A percentile compares a stretch with the other conserved stretches of the same genome.
Conservation (phyloP, 805 yeast species). For the Clavispora phyllophila region DNA sequence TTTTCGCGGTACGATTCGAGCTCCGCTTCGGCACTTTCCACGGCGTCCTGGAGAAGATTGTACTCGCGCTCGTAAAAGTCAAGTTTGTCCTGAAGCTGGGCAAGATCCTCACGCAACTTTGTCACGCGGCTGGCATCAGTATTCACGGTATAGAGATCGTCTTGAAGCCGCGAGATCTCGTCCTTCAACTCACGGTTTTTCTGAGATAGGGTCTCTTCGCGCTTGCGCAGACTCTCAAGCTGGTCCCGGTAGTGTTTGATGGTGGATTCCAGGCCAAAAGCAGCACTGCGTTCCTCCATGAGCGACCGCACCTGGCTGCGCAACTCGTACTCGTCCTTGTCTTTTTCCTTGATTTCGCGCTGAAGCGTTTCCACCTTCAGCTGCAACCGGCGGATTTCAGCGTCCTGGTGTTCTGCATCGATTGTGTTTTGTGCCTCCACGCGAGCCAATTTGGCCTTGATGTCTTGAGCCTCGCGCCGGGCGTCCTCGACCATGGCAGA, state of each 20-base stretch:
- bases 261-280: conserved; percentile 11
- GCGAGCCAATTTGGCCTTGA: conserved; percentile 6
- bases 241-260: conserved; percentile 19
- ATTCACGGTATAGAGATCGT: conserved; percentile 16
- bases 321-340: conserved; percentile 17
- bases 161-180: conserved; percentile 25
- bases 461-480: conserved; percentile 5
- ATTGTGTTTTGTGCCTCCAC: conserved; percentile 4
- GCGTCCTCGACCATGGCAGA: conserved; percentile 6
- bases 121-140: conserved; percentile 10
- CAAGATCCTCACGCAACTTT: conserved; percentile 13
- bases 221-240: conserved; percentile 17
- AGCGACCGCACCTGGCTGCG: conserved; percentile 20
- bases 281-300: conserved; percentile 14
- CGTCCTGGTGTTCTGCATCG: conserved; percentile 4
- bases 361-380: conserved; percentile 14
- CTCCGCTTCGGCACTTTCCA: conserved; percentile 21
- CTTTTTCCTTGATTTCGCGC: conserved; percentile 20
- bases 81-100: conserved; percentile 23
- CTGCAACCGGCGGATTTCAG: conserved; percentile 12
- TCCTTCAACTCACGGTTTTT: conserved; percentile 20
- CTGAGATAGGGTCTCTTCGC: conserved; percentile 14
- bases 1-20: conserved; percentile 16
- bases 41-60: conserved; percentile 19
- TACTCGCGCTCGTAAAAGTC: conserved; percentile 26